Evolutionary conservation across 164 flowering plant species (phyloP).

Genomic region (Tinospora cordifolia): DNA sequence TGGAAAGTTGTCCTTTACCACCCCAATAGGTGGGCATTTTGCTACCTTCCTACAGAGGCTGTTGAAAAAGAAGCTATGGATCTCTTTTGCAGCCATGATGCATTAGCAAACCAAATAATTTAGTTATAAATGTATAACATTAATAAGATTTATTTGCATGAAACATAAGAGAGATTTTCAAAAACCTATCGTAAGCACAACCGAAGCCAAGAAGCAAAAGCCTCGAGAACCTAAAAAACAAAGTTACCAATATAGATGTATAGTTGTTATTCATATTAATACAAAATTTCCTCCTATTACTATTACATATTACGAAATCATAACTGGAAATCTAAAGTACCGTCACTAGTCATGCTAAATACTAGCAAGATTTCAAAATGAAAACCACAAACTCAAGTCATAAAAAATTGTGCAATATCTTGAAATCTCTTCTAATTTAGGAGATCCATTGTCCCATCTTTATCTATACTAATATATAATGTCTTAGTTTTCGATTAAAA

Average conservation of each 20-base stretch:
- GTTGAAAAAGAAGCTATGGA: background rate
- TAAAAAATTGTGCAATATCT: too few relatives aligned
- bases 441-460: too few relatives aligned
- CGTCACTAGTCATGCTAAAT: too few relatives aligned
- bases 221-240: conserved; percentile 79
- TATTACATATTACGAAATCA: too few relatives aligned
- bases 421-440: too few relatives aligned
- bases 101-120: background rate
- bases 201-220: conserved; percentile 97
- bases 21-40: background rate
- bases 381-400: too few relatives aligned
- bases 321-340: too few relatives aligned
- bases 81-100: background rate
- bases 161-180: background rate
- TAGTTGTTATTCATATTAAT: too few relatives aligned
- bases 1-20: too few relatives aligned
- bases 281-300: too few relatives aligned
- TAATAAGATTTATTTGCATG: background rate
- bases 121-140: background rate
- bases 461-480: too few relatives aligned
- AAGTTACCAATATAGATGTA: conserved; percentile 10
- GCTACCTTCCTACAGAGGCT: background rate
- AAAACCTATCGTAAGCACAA: conserved; percentile 67
- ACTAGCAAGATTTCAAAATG: too few relatives aligned
- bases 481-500: background rate